Conservation (phyloP, 192 early-diverging fungal species). For the Coemansia guatemalensis region DNA sequence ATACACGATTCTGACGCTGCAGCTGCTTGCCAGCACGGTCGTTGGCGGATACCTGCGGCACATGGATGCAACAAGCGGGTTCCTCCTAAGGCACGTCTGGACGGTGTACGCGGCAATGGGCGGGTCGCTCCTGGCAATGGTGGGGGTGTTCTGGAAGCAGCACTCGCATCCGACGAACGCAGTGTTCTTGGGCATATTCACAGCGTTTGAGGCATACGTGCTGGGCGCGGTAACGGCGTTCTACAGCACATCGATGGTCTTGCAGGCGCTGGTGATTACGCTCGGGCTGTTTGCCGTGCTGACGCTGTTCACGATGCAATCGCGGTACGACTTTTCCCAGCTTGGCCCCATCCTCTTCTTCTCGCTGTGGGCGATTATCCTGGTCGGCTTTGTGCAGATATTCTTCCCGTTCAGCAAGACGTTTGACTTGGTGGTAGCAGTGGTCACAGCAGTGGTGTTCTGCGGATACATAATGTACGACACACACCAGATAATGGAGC, state of each 20-base stretch:
- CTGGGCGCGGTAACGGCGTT: constrained; percentile 63
- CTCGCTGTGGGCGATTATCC: constrained; percentile 60
- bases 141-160: constrained; percentile 60
- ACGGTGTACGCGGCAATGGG: constrained; percentile 57
- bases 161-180: constrained; percentile 65
- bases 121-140: constrained; percentile 50
- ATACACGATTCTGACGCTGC: constrained; percentile 66
- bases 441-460: constrained; percentile 66
- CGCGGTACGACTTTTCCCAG: constrained; percentile 68
- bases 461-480: constrained; percentile 78
- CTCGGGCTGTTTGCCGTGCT: constrained; percentile 68
- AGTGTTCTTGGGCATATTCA: constrained; percentile 62
- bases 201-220: constrained; percentile 55
- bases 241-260: constrained; percentile 62
- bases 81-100: constrained; percentile 62
- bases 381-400: constrained; percentile 63
- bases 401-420: constrained; percentile 68
- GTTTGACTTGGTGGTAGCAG: constrained; percentile 59
- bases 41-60: constrained; percentile 62
- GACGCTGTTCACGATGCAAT: constrained; percentile 78
- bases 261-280: constrained; percentile 75
- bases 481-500: constrained; percentile 67
- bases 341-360: constrained; percentile 63
- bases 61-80: constrained; percentile 50
- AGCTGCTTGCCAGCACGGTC: constrained; percentile 60